Evolutionary conservation across 2,329 filamentous ascomycete genomes (phyloP), one percentile per base, ranked within the genome.

Genomic region (Plectosphaerella plurivora): DNA sequence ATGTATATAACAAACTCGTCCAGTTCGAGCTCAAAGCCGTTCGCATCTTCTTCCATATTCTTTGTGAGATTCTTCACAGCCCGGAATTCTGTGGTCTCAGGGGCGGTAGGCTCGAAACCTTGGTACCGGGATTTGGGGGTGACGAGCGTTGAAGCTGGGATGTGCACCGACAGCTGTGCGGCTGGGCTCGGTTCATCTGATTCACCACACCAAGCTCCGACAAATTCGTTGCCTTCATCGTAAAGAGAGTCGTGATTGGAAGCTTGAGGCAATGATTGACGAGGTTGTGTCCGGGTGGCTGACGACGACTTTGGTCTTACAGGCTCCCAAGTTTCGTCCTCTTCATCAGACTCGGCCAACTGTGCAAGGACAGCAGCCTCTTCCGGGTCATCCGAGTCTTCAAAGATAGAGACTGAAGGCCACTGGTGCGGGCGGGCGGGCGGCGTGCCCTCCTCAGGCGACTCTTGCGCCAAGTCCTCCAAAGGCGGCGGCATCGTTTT

Each of bases 1-100:
- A 74, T 65, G 59, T 87, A 88, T 2, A 87, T 68, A 3, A 73
- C 72, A 60, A 88, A 88, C 2, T 81, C 64, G 10, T 83, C 69
- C 0, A 88, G 66, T 4, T 77, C 68, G 12, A 85, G 72, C 47
- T 83, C 79, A 18, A 69, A 74, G 3, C 65, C 60, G 18, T 62
- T 52, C 5, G 56, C 51, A 6, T 58, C 53, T 7, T 49, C 37
- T 15, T 58, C 52, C 45, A 55, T 50, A n/a, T 50, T 20, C 6
- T 61, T 48, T 14, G 71, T 55, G 15, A 73, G 59, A 5, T 53
- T 48, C 11, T 63, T 47, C 9, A 76, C 46, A 0, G 68, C 73
- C 2, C 57, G 39, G 5, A 39, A 25, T 55, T 76, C 73, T n/a
- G 48, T 52, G 12, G 47, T 53, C 15, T 47, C 51, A 1, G 60